phyloP scores from a whole-genome alignment of 1,284 basidiomycete genomes.

The Fomitiporia mediterranea region DNA sequence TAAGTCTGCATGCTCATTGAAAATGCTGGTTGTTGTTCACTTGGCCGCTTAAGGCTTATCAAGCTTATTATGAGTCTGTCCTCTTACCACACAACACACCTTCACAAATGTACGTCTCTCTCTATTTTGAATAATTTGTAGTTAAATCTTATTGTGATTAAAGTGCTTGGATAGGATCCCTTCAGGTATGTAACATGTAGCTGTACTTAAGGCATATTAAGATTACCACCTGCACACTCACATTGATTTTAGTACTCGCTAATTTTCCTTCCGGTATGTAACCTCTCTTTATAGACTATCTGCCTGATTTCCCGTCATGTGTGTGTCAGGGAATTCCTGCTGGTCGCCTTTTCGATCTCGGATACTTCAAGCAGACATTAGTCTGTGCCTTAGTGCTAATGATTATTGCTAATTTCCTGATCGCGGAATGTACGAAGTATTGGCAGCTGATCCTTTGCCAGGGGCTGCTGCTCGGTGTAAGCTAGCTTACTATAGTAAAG shows the following conservation, averaged over 20 bases:
- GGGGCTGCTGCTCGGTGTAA: slow-evolving; percentile 45
- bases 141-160: not conserved
- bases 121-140: slow-evolving; percentile 22
- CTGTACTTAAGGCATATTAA: slow-evolving; percentile 23
- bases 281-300: slow-evolving; percentile 18
- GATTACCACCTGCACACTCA: too few relatives aligned
- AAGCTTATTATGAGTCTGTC: slow-evolving; percentile 45
- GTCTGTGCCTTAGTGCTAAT: slow-evolving; percentile 40
- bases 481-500: slow-evolving; percentile 20
- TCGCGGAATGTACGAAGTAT: slow-evolving; percentile 49
- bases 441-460: slow-evolving; percentile 58
- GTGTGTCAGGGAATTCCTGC: slow-evolving; percentile 31
- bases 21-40: slow-evolving; percentile 14
- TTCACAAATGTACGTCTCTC: slow-evolving; percentile 26
- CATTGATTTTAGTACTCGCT: not conserved
- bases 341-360: slow-evolving; percentile 56
- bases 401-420: slow-evolving; percentile 47
- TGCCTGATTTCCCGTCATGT: slow-evolving; percentile 28
- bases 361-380: slow-evolving; percentile 46
- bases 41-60: slow-evolving; percentile 38
- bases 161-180: slow-evolving; percentile 36
- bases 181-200: slow-evolving; percentile 27
- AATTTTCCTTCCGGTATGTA: not conserved
- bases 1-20: slow-evolving; percentile 23
- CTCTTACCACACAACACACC: slow-evolving; percentile 36